These are phyloP conservation scores for Claviceps sp. DNA, from an alignment of 2,329 filamentous ascomycete genomes.

Conservation along the genomic window DNA sequence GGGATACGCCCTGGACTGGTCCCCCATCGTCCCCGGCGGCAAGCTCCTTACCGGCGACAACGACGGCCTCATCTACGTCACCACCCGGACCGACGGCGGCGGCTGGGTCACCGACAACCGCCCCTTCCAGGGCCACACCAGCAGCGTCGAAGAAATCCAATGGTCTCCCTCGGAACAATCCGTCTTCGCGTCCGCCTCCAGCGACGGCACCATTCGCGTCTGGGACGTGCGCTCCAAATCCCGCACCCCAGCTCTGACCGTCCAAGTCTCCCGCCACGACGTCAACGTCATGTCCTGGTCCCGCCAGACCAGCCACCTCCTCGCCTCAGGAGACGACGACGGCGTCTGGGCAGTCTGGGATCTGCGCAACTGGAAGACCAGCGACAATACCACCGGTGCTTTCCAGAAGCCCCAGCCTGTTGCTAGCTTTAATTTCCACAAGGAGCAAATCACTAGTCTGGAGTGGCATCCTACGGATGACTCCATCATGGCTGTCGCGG, in stretches of 20 bases:
- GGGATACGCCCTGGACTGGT: conserved; percentile 97
- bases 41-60: conserved; percentile 89
- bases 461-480: conserved; percentile 98
- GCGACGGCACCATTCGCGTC: conserved; percentile 86
- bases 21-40: conserved; percentile 58
- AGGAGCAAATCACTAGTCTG: conserved; percentile 87
- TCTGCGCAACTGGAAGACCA: conserved; percentile 76
- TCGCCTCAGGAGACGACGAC: conserved; percentile 87
- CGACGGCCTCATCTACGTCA: conserved; percentile 77
- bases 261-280: conserved; percentile 71
- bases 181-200: conserved; percentile 88
- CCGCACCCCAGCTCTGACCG: conserved; percentile 72
- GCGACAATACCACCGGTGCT: conserved; percentile 16
- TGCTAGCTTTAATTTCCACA: conserved; percentile 91
- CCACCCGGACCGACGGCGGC: conserved; percentile 73
- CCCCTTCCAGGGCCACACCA: conserved; percentile 70
- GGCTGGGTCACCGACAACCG: conserved; percentile 79
- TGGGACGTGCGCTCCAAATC: conserved; percentile 93
- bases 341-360: conserved; percentile 96
- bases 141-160: conserved; percentile 86
- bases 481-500: conserved; percentile 84
- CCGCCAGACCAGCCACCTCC: conserved; percentile 69
- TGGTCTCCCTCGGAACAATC: conserved; percentile 91
- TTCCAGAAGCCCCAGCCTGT: conserved; percentile 56
- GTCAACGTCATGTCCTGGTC: conserved; percentile 98